These are phyloP conservation scores for Periglandula ipomoeae DNA, from an alignment of 2,329 filamentous ascomycete genomes.

Conservation along the genomic window DNA sequence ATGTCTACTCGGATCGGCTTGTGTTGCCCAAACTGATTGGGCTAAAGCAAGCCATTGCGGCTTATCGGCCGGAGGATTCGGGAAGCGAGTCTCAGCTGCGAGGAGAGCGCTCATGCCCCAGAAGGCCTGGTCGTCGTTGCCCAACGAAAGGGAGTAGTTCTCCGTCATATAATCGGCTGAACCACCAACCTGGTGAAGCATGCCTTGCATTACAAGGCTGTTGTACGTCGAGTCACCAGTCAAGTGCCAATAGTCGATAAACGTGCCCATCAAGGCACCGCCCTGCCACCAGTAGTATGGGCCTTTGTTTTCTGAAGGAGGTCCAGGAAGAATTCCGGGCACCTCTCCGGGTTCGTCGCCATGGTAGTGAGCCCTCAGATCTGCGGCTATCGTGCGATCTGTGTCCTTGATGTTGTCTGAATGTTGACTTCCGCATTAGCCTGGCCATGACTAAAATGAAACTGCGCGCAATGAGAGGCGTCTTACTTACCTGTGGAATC, in stretches of 20 bases:
- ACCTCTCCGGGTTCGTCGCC: constrained; percentile 26
- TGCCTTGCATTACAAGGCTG: constrained; percentile 36
- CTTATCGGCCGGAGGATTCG: constrained; percentile 36
- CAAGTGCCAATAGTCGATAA: constrained; percentile 54
- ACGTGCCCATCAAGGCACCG: constrained; percentile 48
- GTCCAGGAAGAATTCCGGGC: constrained; percentile 30
- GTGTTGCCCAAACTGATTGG: constrained; percentile 53
- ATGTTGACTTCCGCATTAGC: neutral
- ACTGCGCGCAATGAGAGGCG: too few species aligned
- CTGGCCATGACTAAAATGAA: too few species aligned
- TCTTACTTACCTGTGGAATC: neutral
- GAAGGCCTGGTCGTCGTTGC: constrained; percentile 57
- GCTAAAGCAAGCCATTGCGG: constrained; percentile 47
- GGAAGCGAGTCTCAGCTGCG: constrained; percentile 47
- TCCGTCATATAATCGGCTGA: constrained; percentile 44
- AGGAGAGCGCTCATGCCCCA: constrained; percentile 56
- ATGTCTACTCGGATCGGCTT: constrained; percentile 47
- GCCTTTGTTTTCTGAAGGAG: constrained; percentile 20
- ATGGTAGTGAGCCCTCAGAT: constrained; percentile 28
- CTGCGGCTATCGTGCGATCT: constrained; percentile 21
- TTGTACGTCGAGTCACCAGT: constrained; percentile 51
- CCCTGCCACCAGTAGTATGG: constrained; percentile 55
- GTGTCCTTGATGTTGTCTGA: neutral
- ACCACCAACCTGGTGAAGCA: constrained; percentile 42
- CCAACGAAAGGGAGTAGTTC: constrained; percentile 39